Conservation (phyloP, 2,329 filamentous ascomycete genomes). For the Pyrenochaeta sp. region DNA sequence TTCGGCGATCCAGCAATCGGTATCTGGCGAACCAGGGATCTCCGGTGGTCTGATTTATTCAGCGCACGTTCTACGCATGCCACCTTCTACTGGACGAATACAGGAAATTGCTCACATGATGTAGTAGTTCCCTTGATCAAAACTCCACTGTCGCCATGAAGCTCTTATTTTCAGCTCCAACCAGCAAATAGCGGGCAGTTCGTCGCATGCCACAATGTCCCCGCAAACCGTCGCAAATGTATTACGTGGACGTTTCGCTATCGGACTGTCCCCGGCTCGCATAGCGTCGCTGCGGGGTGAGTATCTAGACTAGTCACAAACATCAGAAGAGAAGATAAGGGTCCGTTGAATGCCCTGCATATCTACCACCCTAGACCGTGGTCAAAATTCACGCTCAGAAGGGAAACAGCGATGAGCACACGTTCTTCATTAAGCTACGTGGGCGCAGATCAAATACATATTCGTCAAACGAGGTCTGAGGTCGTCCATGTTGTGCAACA, state of each 20-base stretch:
- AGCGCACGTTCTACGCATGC: no score
- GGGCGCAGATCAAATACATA: constrained; percentile 4
- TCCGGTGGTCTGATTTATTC: no score
- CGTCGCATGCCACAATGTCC: not conserved
- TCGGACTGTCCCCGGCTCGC: not conserved
- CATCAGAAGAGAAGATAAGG: constrained; percentile 1
- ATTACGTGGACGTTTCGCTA: not conserved
- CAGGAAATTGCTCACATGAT: not conserved
- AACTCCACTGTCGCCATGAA: no score
- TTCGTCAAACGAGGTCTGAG: constrained; percentile 2
- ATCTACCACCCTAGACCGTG: not conserved
- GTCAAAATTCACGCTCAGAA: not conserved
- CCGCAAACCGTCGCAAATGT: not conserved
- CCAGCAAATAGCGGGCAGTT: not conserved
- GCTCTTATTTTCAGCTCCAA: not conserved
- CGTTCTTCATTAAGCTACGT: not conserved
- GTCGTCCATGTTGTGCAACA: constrained; percentile 9
- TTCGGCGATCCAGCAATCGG: no score
- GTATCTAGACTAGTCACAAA: not conserved
- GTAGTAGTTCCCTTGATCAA: no score
- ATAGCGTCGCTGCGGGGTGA: not conserved
- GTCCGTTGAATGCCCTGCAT: constrained; percentile 6
- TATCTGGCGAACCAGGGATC: no score
- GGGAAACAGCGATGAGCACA: not conserved
- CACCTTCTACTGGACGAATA: no score